Percentiles rank a stretch among this genome's conserved stretches.
Conservation (phyloP, 768 basidiomycete species). For the Rubroboletus pulcherrimus region DNA sequence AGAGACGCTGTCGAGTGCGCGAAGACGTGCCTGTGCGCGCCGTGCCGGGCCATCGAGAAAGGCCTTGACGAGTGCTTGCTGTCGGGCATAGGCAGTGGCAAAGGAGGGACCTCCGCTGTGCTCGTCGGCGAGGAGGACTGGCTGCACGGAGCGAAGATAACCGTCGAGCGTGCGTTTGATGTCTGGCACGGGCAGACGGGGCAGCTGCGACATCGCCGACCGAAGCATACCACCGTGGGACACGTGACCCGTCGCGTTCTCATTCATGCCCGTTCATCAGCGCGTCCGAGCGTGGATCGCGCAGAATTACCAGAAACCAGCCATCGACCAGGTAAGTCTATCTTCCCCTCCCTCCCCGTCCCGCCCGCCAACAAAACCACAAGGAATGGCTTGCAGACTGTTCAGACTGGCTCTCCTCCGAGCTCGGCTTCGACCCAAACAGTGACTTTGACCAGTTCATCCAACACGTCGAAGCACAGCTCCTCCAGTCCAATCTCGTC, state of each 20-base stretch:
- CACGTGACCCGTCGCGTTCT: conserved; percentile 6
- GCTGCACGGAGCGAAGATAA: conserved; percentile 76
- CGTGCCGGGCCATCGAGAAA: conserved; percentile 9
- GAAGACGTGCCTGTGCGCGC: conserved; percentile 21
- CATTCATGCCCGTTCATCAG: conserved; percentile 20
- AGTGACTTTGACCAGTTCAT: conserved; percentile 51
- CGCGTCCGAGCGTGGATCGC: conserved; percentile 52
- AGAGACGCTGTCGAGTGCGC: conserved; percentile 77
- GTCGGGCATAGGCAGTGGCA: conserved; percentile 18
- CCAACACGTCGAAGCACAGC: conserved; percentile 55
- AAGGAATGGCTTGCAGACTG: conserved; percentile 79
- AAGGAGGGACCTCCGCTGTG: conserved; percentile 51
- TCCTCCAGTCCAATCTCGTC: conserved; percentile 65
- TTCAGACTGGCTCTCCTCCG: conserved; percentile 55
- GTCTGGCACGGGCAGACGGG: conserved; percentile 80
- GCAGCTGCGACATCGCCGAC: conserved; percentile 36
- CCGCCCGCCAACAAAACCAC: neutral
- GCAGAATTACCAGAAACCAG: conserved; percentile 54
- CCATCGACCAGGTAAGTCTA: conserved; percentile 54
- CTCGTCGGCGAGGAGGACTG: conserved; percentile 76
- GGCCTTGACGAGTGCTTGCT: conserved; percentile 20
- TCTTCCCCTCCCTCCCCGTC: neutral
- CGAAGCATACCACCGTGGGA: conserved; percentile 12
- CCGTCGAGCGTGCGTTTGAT: conserved; percentile 69
- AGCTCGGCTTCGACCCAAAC: conserved; percentile 44